Evolutionary conservation across 352 stramenopile species (phyloP), one percentile per base, ranked within the genome.

Genomic region (Pelagophyceae sp.): DNA sequence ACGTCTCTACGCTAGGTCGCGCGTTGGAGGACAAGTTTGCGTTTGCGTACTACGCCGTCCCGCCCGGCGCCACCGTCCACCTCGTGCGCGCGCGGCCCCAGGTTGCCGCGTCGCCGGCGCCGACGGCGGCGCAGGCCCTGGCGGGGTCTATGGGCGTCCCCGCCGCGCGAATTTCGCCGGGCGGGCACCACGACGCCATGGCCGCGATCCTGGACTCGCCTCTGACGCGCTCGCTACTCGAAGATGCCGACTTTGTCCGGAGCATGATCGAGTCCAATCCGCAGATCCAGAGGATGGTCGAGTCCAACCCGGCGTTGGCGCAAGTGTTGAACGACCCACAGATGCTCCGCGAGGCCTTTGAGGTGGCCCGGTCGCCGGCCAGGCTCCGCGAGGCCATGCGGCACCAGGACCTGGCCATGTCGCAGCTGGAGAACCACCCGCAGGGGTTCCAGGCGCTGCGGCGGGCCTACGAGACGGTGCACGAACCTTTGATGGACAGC

Each of bases 351-450:
- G 89, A 97, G 77, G 94, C 89, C 77, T 96, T 98, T 88, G 91
- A 98, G 81, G 96, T 96, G 78, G 97, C 98, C 90, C 90, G 94
- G 64, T 98, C 98, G 83, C 96, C 96, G 23, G 88, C 87, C 5
- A 91, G 90, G 27, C 96, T 97, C 91, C 91, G 94, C 60, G 92
- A 98, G 80, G 95, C 96, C 85, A 98, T 98, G 93, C 88, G 95
- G 3, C 95, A 88, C 84, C 95, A 98, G 81, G 96, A 99, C 85
- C 93, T 96, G 65, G 95, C 95, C 27, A 88, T 99, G 85, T 90
- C 88, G 63, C 96, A 98, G 82, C 94, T 99, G 76, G 93, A 98
- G 84, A 98, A 94, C 79, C 93, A 98, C 69, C 95, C 95, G 0
- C 95, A 97, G 60, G 96, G 96, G 40, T 98, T 98, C 82, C 96